Evolutionary conservation across 2,329 filamentous ascomycete genomes (phyloP).

Genomic region (Penicillium concentricum): DNA sequence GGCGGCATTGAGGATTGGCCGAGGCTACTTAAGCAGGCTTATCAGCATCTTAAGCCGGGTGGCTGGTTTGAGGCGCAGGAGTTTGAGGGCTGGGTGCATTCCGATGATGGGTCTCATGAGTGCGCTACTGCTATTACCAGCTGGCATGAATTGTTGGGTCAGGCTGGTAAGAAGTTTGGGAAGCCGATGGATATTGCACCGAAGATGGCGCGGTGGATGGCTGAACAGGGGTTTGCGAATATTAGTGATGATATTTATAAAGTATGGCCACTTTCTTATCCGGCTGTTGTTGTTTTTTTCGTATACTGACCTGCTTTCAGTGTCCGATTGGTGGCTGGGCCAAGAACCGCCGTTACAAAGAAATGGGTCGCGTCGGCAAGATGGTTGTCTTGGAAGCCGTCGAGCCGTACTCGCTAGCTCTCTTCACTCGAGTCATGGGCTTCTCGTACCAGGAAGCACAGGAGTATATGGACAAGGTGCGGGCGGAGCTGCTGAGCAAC

Average conservation of each 20-base stretch:
- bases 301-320: slow-evolving; percentile 18
- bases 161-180: slow-evolving; percentile 34
- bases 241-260: slow-evolving; percentile 37
- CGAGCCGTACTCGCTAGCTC: slow-evolving; percentile 40
- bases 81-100: slow-evolving; percentile 28
- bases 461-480: slow-evolving; percentile 30
- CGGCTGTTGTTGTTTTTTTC: not conserved
- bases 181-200: slow-evolving; percentile 38
- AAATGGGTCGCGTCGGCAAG: slow-evolving; percentile 36
- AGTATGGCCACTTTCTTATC: slow-evolving; percentile 16
- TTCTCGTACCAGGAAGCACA: slow-evolving; percentile 33
- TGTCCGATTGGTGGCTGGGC: slow-evolving; percentile 37
- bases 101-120: slow-evolving; percentile 34
- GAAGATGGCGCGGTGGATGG: slow-evolving; percentile 27
- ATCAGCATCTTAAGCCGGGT: slow-evolving; percentile 33
- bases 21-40: slow-evolving; percentile 31
- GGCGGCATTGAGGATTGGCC: slow-evolving; percentile 40
- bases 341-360: slow-evolving; percentile 33
- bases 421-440: slow-evolving; percentile 40
- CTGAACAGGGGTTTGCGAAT: slow-evolving; percentile 33
- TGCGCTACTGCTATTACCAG: slow-evolving; percentile 25
- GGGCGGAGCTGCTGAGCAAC: slow-evolving; percentile 24
- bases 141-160: slow-evolving; percentile 32
- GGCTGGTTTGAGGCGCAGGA: slow-evolving; percentile 41
- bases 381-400: slow-evolving; percentile 32